phyloP scores from a whole-genome alignment of 2,329 filamentous ascomycete genomes.

The Monilinia aucupariae region DNA sequence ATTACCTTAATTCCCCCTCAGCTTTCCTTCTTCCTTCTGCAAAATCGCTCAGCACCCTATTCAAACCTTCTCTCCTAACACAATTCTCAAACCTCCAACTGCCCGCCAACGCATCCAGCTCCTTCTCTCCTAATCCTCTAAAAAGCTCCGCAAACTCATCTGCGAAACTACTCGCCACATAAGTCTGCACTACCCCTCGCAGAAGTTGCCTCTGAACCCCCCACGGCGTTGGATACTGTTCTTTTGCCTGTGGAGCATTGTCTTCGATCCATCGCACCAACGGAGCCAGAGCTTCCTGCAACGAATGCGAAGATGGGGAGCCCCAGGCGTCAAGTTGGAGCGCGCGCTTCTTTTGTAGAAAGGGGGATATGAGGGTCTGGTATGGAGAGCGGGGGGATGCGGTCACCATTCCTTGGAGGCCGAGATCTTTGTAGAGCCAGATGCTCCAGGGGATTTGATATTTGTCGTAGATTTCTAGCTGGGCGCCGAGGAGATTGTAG shows the following conservation, averaged over 20 bases:
- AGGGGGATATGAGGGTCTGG: slow-evolving; percentile 46
- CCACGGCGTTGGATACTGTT: slow-evolving; percentile 38
- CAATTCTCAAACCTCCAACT: slow-evolving; percentile 50
- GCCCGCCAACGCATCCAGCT: slow-evolving; percentile 44
- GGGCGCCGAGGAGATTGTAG: slow-evolving; percentile 43
- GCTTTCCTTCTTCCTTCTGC: slow-evolving; percentile 1
- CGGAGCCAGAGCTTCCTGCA: slow-evolving; percentile 23
- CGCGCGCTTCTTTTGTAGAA: slow-evolving; percentile 50
- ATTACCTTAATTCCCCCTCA: not conserved
- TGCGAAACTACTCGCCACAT: slow-evolving; percentile 46
- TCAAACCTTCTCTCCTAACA: slow-evolving; percentile 40
- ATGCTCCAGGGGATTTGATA: slow-evolving; percentile 52
- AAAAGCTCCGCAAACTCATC: slow-evolving; percentile 54
- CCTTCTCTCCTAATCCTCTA: slow-evolving; percentile 43
- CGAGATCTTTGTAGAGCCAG: slow-evolving; percentile 55
- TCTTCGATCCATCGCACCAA: slow-evolving; percentile 35
- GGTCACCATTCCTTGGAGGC: slow-evolving; percentile 51
- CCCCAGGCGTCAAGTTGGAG: slow-evolving; percentile 54
- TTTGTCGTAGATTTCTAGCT: slow-evolving; percentile 48
- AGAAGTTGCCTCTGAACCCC: slow-evolving; percentile 45
- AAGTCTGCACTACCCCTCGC: slow-evolving; percentile 43
- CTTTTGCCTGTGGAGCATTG: slow-evolving; percentile 39
- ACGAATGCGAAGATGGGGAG: slow-evolving; percentile 36
- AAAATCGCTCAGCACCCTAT: slow-evolving; percentile 27
- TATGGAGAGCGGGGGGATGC: slow-evolving; percentile 40